Evolutionary conservation across 805 yeast species (phyloP), one percentile per base, ranked within the genome.

Genomic region (Cyberlindnera americana): DNA sequence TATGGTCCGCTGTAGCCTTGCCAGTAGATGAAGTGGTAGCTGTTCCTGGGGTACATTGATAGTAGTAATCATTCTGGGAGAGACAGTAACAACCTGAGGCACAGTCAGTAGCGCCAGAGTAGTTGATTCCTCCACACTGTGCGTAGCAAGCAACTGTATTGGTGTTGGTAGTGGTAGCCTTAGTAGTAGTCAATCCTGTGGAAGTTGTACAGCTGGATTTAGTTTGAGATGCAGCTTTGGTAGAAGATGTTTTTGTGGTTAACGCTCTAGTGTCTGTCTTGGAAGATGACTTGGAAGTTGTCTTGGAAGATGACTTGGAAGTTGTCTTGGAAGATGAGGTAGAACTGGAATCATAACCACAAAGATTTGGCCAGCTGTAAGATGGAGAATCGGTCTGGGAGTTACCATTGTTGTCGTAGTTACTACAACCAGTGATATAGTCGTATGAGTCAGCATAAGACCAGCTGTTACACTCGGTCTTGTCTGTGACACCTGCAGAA

Each of bases 321-420:
- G n/a, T n/a, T n/a, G n/a, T n/a, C n/a, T n/a, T n/a, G n/a, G n/a
- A n/a, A n/a, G n/a, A n/a, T n/a, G n/a, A n/a, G n/a, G n/a, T n/a
- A n/a, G n/a, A n/a, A n/a, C n/a, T n/a, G n/a, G n/a, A n/a, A n/a
- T n/a, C n/a, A 22, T 19, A 30, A 40, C 41, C 55, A 46, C 46
- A 64, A 22, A 37, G 33, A 24, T 23, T 38, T 29, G 56, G 45
- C 59, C 59, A 54, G 24, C 40, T 32, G 34, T 48, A 54, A 8
- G 31, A 17, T 12, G 56, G 46, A 4, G 51, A 40, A 26, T 52
- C 54, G 5, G 53, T 47, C 32, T 52, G 49, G 5, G 52, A 43
- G 19, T 33, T 37, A 3, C 50, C 50, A 14, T 49, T 31, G 41
- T 49, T 51, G 31, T 53, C 54, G 37, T 38, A 33, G 35, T 46